These are phyloP conservation scores for Apiotrichum domesticum DNA, from an alignment of 1,284 basidiomycete species.

Conservation along the genomic window DNA sequence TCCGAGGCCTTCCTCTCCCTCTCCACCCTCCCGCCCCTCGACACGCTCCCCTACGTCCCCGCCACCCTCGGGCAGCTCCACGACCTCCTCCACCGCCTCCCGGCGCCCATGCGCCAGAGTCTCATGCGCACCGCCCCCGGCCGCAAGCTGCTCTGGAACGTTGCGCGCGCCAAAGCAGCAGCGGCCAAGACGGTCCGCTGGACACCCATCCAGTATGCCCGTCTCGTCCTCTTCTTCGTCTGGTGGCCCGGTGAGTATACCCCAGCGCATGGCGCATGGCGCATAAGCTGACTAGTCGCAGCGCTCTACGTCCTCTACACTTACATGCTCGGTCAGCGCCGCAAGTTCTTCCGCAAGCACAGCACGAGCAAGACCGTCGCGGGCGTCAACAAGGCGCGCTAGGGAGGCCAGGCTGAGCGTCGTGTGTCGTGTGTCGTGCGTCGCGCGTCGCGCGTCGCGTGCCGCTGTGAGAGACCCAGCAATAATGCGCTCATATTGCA, in stretches of 20 bases:
- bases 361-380: conserved; percentile 36
- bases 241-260: conserved; percentile 82
- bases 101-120: conserved; percentile 20
- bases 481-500: no score
- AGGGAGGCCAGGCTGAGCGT: not conserved
- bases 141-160: conserved; percentile 27
- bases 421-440: no score
- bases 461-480: no score
- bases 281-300: conserved; percentile 31
- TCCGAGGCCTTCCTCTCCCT: conserved; percentile 84
- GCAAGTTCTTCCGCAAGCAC: conserved; percentile 61
- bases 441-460: no score
- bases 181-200: conserved; percentile 15
- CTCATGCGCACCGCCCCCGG: conserved; percentile 27
- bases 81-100: conserved; percentile 16
- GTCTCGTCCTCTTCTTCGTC: conserved; percentile 62
- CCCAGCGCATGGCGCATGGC: not conserved
- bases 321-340: conserved; percentile 79
- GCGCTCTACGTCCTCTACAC: conserved; percentile 81
- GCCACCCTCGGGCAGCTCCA: conserved; percentile 19
- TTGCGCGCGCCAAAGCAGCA: conserved; percentile 25
- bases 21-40: conserved; percentile 62
- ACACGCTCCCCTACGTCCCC: conserved; percentile 36
- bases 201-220: conserved; percentile 50
- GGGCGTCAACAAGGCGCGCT: conserved; percentile 20